Percentiles rank a stretch among this genome's conserved stretches.
Evolutionary conservation across 192 early-diverging fungal species (phyloP).

Genomic region (Coemansia sp.): DNA sequence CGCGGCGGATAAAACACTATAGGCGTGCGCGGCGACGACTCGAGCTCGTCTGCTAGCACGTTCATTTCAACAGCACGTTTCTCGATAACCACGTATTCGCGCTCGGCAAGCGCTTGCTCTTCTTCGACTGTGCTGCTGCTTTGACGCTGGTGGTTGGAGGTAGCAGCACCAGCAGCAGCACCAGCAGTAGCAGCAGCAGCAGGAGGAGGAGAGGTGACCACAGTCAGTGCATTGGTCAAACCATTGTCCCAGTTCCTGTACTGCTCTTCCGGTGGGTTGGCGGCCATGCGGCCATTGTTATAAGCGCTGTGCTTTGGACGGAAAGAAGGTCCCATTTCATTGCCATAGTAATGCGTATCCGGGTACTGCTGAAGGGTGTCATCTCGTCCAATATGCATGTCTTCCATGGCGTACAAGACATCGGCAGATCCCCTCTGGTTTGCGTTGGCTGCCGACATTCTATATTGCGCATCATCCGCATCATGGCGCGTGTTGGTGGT

Average conservation of each 20-base stretch:
- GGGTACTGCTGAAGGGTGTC: slow-evolving; percentile 4
- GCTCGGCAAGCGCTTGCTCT: slow-evolving; percentile 62
- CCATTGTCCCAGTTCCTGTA: slow-evolving; percentile 10
- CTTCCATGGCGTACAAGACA: slow-evolving; percentile 10
- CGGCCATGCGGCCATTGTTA: not conserved
- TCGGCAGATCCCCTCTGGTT: not conserved
- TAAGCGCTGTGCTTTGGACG: not conserved
- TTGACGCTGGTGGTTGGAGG: slow-evolving; percentile 9
- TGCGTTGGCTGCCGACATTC: not conserved
- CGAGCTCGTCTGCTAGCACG: slow-evolving; percentile 69
- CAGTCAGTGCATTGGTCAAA: not conserved
- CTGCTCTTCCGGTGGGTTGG: slow-evolving; percentile 8
- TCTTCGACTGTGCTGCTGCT: slow-evolving; percentile 28
- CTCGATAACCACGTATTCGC: slow-evolving; percentile 78
- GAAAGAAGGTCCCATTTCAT: not conserved
- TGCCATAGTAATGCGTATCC: not conserved
- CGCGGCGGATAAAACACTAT: slow-evolving; percentile 47
- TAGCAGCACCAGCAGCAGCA: no score
- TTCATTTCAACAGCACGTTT: slow-evolving; percentile 74
- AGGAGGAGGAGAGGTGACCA: not conserved
- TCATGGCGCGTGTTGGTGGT: not conserved
- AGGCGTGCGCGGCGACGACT: slow-evolving; percentile 54
- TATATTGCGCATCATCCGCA: not conserved
- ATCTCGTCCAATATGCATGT: slow-evolving; percentile 5
- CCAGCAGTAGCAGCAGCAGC: no score